A percentile compares a stretch with the other conserved stretches of the same genome.
These are phyloP conservation scores for Cordyceps javanica DNA, from an alignment of 2,329 filamentous ascomycete genomes.

Conservation along the genomic window DNA sequence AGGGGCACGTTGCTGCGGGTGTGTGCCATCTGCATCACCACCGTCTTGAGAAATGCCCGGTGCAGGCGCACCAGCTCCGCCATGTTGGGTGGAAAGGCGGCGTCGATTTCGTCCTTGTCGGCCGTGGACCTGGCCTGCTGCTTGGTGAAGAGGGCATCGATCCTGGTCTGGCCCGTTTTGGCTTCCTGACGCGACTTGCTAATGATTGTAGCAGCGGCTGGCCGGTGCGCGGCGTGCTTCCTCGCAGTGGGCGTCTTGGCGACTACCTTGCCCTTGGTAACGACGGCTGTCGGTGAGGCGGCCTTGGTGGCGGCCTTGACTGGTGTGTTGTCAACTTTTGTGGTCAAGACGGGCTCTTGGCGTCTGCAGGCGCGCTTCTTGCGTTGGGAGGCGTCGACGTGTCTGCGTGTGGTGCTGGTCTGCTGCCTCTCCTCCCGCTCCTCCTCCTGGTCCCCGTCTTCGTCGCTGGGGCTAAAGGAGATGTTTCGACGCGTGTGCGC, in stretches of 20 bases:
- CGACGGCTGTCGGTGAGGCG: neutral
- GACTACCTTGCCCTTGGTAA: conserved; percentile 26
- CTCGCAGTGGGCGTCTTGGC: conserved; percentile 25
- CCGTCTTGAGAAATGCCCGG: conserved; percentile 59
- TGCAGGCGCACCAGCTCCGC: conserved; percentile 59
- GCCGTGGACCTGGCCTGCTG: conserved; percentile 23
- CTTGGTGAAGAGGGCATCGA: conserved; percentile 36
- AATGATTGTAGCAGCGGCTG: conserved; percentile 26
- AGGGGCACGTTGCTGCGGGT: conserved; percentile 57
- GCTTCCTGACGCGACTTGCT: conserved; percentile 24
- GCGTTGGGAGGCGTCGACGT: neutral
- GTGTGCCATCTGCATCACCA: conserved; percentile 64
- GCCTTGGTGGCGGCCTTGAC: conserved; percentile 1
- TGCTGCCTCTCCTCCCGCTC: too few relatives aligned
- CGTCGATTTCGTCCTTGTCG: conserved; percentile 13
- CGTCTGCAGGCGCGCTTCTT: conserved; percentile 9
- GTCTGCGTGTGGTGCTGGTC: neutral
- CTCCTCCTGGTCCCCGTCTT: neutral
- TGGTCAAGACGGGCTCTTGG: neutral
- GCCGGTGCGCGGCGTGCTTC: conserved; percentile 24
- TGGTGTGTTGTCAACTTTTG: neutral
- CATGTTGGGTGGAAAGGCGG: conserved; percentile 44
- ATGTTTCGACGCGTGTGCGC: neutral
- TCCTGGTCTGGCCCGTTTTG: conserved; percentile 27
- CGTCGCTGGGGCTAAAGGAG: conserved; percentile 9